A percentile compares a stretch with the other conserved stretches of the same genome.
phyloP scores from a whole-genome alignment of 208 protist genomes.

The Crithidia expoeki region DNA sequence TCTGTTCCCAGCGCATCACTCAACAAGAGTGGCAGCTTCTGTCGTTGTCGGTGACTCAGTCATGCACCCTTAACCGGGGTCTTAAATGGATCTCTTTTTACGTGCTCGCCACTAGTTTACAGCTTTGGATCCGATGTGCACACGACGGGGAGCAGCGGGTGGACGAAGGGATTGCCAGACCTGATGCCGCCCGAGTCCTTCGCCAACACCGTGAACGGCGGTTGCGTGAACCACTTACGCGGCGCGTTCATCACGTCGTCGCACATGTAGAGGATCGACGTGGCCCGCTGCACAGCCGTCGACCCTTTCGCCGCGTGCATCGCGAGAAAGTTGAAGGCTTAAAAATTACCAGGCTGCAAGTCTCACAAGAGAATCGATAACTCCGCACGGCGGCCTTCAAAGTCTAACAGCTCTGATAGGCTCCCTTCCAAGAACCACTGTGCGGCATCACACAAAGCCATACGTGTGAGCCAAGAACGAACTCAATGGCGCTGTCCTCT shows the following conservation, averaged over 20 bases:
- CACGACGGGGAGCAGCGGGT: slow-evolving; percentile 37
- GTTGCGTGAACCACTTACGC: slow-evolving; percentile 47
- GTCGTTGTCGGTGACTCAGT: not conserved
- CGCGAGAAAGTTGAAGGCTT: slow-evolving; percentile 49
- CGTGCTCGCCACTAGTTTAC: slow-evolving; percentile 3
- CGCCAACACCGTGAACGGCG: slow-evolving; percentile 43
- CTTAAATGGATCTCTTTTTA: not conserved
- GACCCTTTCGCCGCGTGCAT: slow-evolving; percentile 46
- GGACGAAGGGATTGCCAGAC: slow-evolving; percentile 15
- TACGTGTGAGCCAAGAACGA: slow-evolving; percentile 45
- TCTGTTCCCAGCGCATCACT: too few species aligned
- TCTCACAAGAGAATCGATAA: slow-evolving; percentile 33
- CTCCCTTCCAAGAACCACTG: slow-evolving; percentile 52
- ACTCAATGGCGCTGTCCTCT: slow-evolving; percentile 50
- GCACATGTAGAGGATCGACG: slow-evolving; percentile 44
- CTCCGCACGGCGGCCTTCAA: slow-evolving; percentile 33
- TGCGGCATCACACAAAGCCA: slow-evolving; percentile 48
- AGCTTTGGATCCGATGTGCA: slow-evolving; percentile 12
- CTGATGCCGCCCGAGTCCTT: slow-evolving; percentile 23
- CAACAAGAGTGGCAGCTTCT: too few species aligned
- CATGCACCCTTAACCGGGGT: not conserved
- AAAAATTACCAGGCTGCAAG: slow-evolving; percentile 42
- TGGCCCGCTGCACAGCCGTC: slow-evolving; percentile 37
- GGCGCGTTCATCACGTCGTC: slow-evolving; percentile 44
- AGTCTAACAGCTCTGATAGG: slow-evolving; percentile 45